Conservation (phyloP, 2,329 filamentous ascomycete species). For the Leptographium galeiforme region DNA sequence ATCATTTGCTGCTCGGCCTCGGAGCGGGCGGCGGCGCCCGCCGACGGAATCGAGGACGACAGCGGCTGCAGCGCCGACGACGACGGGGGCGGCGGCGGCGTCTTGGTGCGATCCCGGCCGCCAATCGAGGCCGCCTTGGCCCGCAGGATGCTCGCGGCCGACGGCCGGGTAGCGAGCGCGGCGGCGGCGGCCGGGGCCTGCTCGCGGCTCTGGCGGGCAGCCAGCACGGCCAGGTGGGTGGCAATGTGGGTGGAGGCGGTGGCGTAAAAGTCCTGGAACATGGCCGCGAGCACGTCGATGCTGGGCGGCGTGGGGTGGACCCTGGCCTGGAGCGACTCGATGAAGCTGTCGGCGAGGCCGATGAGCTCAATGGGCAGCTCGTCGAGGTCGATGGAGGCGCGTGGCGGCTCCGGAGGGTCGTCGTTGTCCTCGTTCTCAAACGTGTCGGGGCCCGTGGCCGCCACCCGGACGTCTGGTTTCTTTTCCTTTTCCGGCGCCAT, state of each 20-base stretch:
- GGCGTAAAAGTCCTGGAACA: conserved; percentile 91
- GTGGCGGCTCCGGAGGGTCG: conserved; percentile 30
- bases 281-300: conserved; percentile 66
- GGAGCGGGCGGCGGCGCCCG: conserved; percentile 9
- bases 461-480: conserved; percentile 10
- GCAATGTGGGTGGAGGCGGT: conserved; percentile 69
- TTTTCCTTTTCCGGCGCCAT: conserved; percentile 10
- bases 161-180: conserved; percentile 39
- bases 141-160: conserved; percentile 42
- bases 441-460: conserved; percentile 25
- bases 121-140: conserved; percentile 40
- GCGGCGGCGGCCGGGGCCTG: conserved; percentile 40
- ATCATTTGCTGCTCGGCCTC: conserved; percentile 69
- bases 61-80: conserved; percentile 7
- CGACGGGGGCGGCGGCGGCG: conserved; percentile 10
- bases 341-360: conserved; percentile 82
- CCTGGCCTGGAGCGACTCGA: conserved; percentile 78
- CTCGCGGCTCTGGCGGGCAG: conserved; percentile 59
- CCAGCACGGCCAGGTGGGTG: conserved; percentile 73
- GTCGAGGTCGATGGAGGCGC: conserved; percentile 60
- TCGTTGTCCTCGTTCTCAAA: conserved; percentile 36
- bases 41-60: neutral
- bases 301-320: conserved; percentile 73
- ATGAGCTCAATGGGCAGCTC: conserved; percentile 89
- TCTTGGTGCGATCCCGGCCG: conserved; percentile 35